Base-by-base conservation (phyloP, 345 rosid species). In the Microthlaspi erraticum region DNA sequence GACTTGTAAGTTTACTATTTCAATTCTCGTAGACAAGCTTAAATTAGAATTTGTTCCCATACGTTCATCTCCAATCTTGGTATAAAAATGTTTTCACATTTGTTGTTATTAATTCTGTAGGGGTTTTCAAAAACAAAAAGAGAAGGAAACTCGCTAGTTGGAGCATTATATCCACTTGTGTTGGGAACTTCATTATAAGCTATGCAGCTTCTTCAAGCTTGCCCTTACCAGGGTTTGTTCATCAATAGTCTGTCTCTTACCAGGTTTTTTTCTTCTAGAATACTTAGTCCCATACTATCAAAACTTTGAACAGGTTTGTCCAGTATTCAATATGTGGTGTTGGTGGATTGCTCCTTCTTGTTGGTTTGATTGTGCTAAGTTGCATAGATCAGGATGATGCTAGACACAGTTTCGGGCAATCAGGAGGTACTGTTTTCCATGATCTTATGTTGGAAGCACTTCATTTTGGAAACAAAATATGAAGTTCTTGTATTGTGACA, bases 61-160 rank as follows among this genome's bases (percentile, higher is more conserved):
- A 43, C 7, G 9, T 55, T 46, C 36, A 65, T 57, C 51, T 33
- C 16, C 26, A 1, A 17, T 58, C 13, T 37, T 59, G 0, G 39
- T 39, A 29, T 14, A 7, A 36, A 37, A 50, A 16, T 8, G 1
- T 10, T 19, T 63, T 14, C 31, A 34, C 58, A 44, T 11, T 17
- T 23, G 1, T 26, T 46, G 36, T 14, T 60, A 7, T 17, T 60
- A 61, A 75, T 56, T 53, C 48, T 79, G 60, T 80, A 89, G 98
- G 68, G 69, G 48, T 74, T 61, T 61, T 80, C 17, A 80, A 29
- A 20, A 90, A 84, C 79, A 77, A 78, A 65, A 83, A 77, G 63
- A 81, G 98, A 78, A 74, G 98, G 64, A 88, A 77, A 64, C n/a
- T 87, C 42, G 94, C 98, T 70, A 89, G 93, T n/a, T 93, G 97